These are phyloP conservation scores for Pontederia crassipes DNA, from an alignment of 176 grass and related monocot genomes.

Conservation along the genomic window DNA sequence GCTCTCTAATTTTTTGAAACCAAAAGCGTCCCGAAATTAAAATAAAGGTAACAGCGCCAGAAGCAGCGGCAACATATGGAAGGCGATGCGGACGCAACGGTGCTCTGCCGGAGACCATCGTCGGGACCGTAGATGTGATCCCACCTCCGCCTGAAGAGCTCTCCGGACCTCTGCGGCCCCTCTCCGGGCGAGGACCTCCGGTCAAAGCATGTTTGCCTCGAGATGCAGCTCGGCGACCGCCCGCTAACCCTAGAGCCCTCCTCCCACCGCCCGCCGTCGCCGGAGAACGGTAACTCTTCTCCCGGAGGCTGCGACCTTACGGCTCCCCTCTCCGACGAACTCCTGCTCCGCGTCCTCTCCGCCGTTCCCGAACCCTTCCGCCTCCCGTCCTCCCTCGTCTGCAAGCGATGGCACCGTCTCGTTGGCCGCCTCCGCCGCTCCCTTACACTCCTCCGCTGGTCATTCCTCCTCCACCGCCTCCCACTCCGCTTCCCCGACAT, in stretches of 20 bases:
- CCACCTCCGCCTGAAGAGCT: constrained; percentile 24
- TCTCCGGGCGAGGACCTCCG: neutral
- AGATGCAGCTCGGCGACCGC: constrained; percentile 29
- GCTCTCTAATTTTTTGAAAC: too few species aligned
- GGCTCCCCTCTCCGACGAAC: constrained; percentile 29
- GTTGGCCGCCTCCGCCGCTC: constrained; percentile 59
- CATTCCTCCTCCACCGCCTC: constrained; percentile 58
- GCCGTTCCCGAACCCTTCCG: constrained; percentile 41
- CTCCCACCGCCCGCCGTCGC: neutral
- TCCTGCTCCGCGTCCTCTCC: constrained; percentile 50
- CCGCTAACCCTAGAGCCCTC: constrained; percentile 28
- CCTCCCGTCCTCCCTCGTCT: constrained; percentile 56
- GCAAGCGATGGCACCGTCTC: constrained; percentile 70
- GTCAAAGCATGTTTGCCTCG: constrained; percentile 17
- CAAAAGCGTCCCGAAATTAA: too few species aligned
- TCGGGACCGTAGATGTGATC: constrained; percentile 32
- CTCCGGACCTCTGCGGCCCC: constrained; percentile 29
- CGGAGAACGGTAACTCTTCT: neutral
- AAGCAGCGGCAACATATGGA: too few species aligned
- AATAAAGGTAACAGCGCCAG: too few species aligned
- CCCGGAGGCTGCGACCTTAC: neutral
- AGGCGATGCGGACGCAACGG: too few species aligned
- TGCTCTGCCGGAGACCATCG: neutral
- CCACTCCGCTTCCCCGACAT: constrained; percentile 58
- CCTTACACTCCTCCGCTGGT: constrained; percentile 64